These are phyloP conservation scores for Psidium friedrichsthalianum DNA, from an alignment of 345 rosid genomes.

Conservation along the genomic window DNA sequence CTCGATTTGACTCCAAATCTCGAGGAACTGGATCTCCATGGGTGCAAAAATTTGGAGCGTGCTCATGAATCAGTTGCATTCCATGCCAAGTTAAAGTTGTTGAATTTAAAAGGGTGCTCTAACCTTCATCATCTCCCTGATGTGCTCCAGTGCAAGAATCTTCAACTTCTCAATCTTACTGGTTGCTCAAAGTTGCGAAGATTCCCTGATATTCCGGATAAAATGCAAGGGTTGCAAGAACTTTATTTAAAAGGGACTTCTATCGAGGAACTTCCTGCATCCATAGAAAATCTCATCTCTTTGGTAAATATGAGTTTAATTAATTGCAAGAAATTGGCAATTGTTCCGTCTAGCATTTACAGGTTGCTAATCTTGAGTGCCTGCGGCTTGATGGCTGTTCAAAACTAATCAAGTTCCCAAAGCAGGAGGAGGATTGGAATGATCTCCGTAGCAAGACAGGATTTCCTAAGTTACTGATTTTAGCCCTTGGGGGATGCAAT, in stretches of 20 bases:
- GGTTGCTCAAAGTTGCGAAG: background rate
- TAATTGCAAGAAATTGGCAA: fast-evolving
- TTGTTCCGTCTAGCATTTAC: background rate
- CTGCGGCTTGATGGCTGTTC: fast-evolving
- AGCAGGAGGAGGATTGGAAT: background rate
- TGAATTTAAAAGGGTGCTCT: background rate
- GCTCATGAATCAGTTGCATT: background rate
- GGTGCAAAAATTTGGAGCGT: background rate
- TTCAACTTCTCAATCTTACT: background rate
- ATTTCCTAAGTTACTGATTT: background rate
- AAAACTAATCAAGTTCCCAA: background rate
- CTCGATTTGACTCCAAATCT: background rate
- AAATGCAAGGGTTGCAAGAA: background rate
- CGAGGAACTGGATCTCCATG: background rate
- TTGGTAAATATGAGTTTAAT: fast-evolving
- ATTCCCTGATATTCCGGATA: background rate
- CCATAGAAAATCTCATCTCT: background rate
- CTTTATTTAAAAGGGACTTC: background rate
- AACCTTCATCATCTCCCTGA: background rate
- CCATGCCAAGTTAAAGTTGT: fast-evolving
- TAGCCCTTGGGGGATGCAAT: fast-evolving
- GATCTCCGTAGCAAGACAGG: background rate
- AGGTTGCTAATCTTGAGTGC: background rate
- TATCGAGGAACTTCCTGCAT: background rate
- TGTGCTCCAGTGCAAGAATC: background rate